Evolutionary conservation across 2,329 filamentous ascomycete genomes (phyloP).

Genomic region (Cadophora gregata): DNA sequence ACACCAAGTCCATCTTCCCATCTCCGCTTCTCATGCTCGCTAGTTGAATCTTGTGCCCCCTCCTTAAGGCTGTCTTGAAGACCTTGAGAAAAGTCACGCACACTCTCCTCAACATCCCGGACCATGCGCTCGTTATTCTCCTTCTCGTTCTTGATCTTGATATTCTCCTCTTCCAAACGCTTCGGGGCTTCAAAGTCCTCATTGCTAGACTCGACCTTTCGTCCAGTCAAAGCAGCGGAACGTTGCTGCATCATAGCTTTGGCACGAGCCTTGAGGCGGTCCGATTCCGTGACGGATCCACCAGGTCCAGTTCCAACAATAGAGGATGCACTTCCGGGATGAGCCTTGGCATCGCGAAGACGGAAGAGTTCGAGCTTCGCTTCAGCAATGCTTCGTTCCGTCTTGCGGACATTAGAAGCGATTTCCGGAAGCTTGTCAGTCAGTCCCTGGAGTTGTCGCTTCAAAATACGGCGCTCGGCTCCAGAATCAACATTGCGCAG

Average conservation of each 20-base stretch:
- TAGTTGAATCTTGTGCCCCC: slow-evolving; percentile 73
- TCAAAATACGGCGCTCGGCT: slow-evolving; percentile 83
- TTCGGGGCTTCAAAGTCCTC: slow-evolving; percentile 82
- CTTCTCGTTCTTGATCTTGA: slow-evolving; percentile 80
- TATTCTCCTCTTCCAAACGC: slow-evolving; percentile 86
- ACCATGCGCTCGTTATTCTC: slow-evolving; percentile 98
- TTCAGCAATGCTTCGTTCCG: slow-evolving; percentile 92
- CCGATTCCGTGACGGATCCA: slow-evolving; percentile 87
- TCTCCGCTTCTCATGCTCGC: slow-evolving; percentile 87
- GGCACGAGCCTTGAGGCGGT: slow-evolving; percentile 91
- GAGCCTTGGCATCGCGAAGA: slow-evolving; percentile 87
- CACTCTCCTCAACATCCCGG: slow-evolving; percentile 93
- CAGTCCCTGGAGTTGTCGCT: slow-evolving; percentile 85
- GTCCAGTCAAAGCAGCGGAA: slow-evolving; percentile 88
- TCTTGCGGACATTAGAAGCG: slow-evolving; percentile 87
- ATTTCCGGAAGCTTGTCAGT: slow-evolving; percentile 91
- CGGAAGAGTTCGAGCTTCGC: slow-evolving; percentile 92
- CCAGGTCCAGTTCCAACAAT: slow-evolving; percentile 94
- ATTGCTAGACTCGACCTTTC: slow-evolving; percentile 70
- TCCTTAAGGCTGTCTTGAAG: slow-evolving; percentile 90
- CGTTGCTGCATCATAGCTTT: slow-evolving; percentile 99
- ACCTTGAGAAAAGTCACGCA: slow-evolving; percentile 82
- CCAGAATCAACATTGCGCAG: slow-evolving; percentile 78
- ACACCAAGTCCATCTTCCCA: slow-evolving; percentile 98
- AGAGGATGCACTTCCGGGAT: slow-evolving; percentile 78